A percentile compares a stretch with the other conserved stretches of the same genome.
Evolutionary conservation across 495 filamentous ascomycete species (phyloP).

Genomic region (Baudoinia panamericana): DNA sequence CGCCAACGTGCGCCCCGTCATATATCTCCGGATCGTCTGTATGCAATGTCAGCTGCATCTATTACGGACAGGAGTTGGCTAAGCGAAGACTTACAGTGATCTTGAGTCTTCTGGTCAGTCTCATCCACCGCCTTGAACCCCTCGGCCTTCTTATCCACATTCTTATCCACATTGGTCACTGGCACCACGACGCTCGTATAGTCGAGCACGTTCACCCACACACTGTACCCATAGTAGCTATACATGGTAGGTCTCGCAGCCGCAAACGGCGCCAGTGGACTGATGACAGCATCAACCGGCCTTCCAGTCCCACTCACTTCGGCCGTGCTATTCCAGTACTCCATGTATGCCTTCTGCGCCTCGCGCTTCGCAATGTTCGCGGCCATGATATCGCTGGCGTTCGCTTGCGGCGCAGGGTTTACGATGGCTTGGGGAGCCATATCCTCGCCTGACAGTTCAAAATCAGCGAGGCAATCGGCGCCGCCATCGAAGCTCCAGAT

Average conservation of each 20-base stretch:
- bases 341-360: conserved; percentile 51
- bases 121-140: conserved; percentile 32
- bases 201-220: conserved; percentile 44
- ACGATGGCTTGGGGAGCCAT: conserved; percentile 31
- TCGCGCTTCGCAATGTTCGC: conserved; percentile 46
- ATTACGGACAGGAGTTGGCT: background rate
- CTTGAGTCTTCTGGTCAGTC: conserved; percentile 33
- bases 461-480: conserved; percentile 32
- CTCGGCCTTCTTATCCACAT: conserved; percentile 35
- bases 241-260: conserved; percentile 41
- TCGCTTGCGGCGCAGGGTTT: conserved; percentile 25
- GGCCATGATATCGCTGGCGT: conserved; percentile 37
- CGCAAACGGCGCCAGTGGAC: conserved; percentile 46
- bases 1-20: conserved; percentile 34
- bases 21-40: conserved; percentile 37
- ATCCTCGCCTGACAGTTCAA: conserved; percentile 45
- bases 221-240: conserved; percentile 39
- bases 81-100: conserved; percentile 38
- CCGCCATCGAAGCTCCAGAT: conserved; percentile 40
- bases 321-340: conserved; percentile 54
- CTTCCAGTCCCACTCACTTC: conserved; percentile 42
- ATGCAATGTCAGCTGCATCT: conserved; percentile 11
- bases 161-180: conserved; percentile 43
- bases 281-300: conserved; percentile 45
- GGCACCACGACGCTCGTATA: conserved; percentile 46